Conservation (phyloP, 78 protist genomes). For the Planoprotostelium fungivorum region DNA sequence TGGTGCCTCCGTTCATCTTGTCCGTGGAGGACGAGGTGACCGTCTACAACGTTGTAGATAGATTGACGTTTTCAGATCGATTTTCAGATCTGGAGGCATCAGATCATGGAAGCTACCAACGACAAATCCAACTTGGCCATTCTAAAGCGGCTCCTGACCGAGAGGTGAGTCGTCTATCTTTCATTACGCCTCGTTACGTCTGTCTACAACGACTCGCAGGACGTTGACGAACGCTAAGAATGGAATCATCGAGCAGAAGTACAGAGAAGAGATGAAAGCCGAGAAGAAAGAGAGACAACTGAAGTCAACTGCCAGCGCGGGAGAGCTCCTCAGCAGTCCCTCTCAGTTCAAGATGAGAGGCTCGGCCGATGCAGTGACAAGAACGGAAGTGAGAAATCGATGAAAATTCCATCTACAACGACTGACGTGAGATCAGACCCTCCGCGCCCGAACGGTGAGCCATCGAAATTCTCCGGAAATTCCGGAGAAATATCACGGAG, state of each 20-base stretch:
- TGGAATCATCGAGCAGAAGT: neutral
- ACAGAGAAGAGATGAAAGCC: neutral
- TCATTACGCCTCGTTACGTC: neutral
- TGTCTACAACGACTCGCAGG: neutral
- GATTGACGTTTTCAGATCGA: neutral
- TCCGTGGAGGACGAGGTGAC: neutral
- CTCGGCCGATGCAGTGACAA: neutral
- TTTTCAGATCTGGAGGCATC: neutral
- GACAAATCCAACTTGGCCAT: neutral
- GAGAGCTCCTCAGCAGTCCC: neutral
- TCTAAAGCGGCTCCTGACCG: neutral
- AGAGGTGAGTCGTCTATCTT: neutral
- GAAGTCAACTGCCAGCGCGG: neutral
- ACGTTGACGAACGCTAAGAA: neutral
- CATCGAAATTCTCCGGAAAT: neutral
- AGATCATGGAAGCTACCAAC: neutral
- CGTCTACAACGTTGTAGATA: neutral
- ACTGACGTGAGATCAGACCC: neutral
- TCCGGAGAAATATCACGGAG: neutral
- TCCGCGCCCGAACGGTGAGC: neutral
- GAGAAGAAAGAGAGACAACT: too few relatives aligned
- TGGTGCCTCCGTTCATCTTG: neutral
- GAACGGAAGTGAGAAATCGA: neutral
- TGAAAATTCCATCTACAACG: neutral
- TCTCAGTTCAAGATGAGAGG: neutral